Evolutionary conservation across 768 basidiomycete species (phyloP).

Genomic region (Trichaptum fuscoviolaceum): DNA sequence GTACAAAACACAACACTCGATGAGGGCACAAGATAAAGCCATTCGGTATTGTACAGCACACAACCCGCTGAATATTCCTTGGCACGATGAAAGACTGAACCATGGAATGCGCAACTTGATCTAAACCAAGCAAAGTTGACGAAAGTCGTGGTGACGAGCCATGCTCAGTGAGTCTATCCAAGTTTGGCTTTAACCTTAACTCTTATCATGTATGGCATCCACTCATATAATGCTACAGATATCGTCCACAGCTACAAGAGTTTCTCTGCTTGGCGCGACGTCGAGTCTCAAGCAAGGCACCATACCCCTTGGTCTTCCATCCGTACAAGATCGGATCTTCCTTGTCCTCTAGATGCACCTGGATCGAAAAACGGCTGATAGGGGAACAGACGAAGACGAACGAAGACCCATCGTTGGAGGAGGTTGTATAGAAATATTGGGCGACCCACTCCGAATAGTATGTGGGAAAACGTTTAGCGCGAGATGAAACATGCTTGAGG

Average conservation of each 20-base stretch:
- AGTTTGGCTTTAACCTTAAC: no score
- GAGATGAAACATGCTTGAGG: slow-evolving; percentile 60
- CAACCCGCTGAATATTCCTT: slow-evolving; percentile 24
- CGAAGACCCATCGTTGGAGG: slow-evolving; percentile 56
- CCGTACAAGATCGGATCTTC: no score
- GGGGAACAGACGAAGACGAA: slow-evolving; percentile 71
- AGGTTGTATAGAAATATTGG: slow-evolving; percentile 70
- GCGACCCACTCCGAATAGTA: slow-evolving; percentile 60
- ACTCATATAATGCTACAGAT: no score
- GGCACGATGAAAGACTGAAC: no score
- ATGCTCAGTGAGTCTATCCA: no score
- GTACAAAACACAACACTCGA: no score
- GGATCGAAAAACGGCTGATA: slow-evolving; percentile 69
- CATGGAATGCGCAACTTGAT: no score
- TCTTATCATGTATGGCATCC: no score
- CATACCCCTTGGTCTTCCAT: slow-evolving; percentile 87
- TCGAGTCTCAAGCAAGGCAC: slow-evolving; percentile 71
- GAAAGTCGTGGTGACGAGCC: no score
- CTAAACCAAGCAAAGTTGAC: no score
- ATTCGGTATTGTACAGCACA: no score
- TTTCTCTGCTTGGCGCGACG: slow-evolving; percentile 77
- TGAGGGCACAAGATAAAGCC: no score
- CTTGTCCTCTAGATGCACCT: slow-evolving; percentile 57
- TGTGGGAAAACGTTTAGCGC: slow-evolving; percentile 69
- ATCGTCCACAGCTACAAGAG: slow-evolving; percentile 88